A percentile compares a stretch with the other conserved stretches of the same genome.
These are phyloP conservation scores for Metschnikowia reukaufii DNA, from an alignment of 805 yeast species.

Conservation along the genomic window DNA sequence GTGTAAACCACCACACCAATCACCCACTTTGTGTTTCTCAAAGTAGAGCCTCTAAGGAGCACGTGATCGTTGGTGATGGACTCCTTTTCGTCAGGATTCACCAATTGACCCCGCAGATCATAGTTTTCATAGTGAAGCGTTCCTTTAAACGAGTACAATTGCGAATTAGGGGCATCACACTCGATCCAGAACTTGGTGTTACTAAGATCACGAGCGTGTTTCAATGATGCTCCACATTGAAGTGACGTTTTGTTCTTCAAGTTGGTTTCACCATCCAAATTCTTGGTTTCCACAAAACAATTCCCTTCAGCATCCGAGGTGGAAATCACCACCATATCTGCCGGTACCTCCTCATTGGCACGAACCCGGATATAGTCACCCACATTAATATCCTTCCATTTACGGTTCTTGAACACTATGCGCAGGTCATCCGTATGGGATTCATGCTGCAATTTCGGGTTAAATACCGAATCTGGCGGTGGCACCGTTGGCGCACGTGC, in stretches of 20 bases:
- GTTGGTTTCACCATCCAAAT: conserved; percentile 26
- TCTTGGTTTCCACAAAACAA: conserved; percentile 51
- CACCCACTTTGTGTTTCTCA: conserved; percentile 76
- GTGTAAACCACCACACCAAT: conserved; percentile 75
- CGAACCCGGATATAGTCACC: conserved; percentile 71
- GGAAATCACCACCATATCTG: conserved; percentile 60
- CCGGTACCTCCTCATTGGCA: conserved; percentile 76
- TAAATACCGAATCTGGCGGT: conserved; percentile 23
- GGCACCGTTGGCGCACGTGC: conserved; percentile 11
- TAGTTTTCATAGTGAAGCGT: conserved; percentile 53
- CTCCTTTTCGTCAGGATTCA: conserved; percentile 47
- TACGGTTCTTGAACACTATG: conserved; percentile 21
- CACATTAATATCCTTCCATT: conserved; percentile 25
- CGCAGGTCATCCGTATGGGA: conserved; percentile 2
- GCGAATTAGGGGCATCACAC: conserved; percentile 70
- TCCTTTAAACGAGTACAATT: conserved; percentile 66
- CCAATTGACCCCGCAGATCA: conserved; percentile 30
- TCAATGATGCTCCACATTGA: conserved; percentile 52
- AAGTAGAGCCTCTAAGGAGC: conserved; percentile 67
- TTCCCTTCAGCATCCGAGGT: conserved; percentile 71
- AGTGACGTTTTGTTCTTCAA: conserved; percentile 59
- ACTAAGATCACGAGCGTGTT: conserved; percentile 59
- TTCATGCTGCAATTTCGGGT: conserved; percentile 20
- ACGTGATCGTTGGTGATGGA: conserved; percentile 62
- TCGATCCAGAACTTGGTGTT: conserved; percentile 60